Base-by-base conservation (phyloP, 2,329 filamentous ascomycete species). In the Pseudogymnoascus sp. region DNA sequence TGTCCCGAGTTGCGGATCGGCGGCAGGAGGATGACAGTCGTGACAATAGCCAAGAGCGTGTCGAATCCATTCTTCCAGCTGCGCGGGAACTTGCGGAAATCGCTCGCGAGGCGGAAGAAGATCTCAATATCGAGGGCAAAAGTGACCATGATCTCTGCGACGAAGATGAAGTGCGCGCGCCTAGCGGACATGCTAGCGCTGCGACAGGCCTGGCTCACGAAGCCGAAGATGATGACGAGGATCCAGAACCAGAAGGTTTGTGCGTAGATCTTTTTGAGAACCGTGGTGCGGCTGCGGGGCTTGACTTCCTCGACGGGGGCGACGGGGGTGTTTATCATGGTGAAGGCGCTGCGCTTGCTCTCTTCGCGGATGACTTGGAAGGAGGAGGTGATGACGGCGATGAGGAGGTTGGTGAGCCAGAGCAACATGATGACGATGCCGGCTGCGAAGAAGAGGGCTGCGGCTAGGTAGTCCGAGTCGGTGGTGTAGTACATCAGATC, bases 291-390 rank as follows among this genome's bases (percentile, higher is more conserved):
- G 77, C 81, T 69, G 67, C 72, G 63, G 63, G 70, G 37, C 73
- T 62, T 2, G 74, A 67, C 4, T 73, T 74, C 64, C 38, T 67
- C 62, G 4, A 65, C 62, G 8, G 63, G 63, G n/a, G 67, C 63
- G 47, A 68, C 62, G 18, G 64, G 65, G 59, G 81, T 82, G 38
- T 90, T 82, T 62, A 91, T 84, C 11, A 86, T 85, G 4, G 92
- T 92, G 73, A 99, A 99, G 2, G 95, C 94, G 76, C 92, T 97
- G 33, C 88, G 86, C 74, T 89, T 92, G 75, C 91, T 96, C 73
- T 99, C 94, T 77, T 99, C 95, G 65, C 94, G 86, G 68, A 99
- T 99, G 66, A 99, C 90, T 72, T 99, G 94, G 70, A 99, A 99
- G 1, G 93, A 97, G 4, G 94, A 96, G 0, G 94, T 99, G 71